A percentile compares a stretch with the other conserved stretches of the same genome.
Evolutionary conservation across 2,329 filamentous ascomycete genomes (phyloP).

Genomic region (Botrytis squamosa): DNA sequence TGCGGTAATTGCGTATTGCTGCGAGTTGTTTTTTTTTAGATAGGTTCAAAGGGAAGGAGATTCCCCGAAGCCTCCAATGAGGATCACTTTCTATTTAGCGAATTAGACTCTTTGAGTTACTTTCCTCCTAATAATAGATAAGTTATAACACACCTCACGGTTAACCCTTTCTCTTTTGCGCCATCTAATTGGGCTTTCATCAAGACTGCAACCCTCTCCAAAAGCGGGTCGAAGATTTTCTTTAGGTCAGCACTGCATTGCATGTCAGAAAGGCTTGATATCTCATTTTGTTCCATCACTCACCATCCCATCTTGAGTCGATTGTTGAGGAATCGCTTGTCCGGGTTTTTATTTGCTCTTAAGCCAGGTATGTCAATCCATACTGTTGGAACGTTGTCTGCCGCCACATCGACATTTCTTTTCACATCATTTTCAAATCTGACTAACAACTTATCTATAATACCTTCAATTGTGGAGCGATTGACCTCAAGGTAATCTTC

Average conservation of each 20-base stretch:
- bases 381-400: not conserved
- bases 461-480: no score
- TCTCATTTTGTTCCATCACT: not conserved
- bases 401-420: not conserved
- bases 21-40: not conserved
- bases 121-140: not conserved
- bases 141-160: not conserved
- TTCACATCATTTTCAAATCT: not conserved
- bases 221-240: not conserved
- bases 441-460: no score
- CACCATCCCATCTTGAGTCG: not conserved
- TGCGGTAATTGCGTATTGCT: not conserved
- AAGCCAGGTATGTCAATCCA: not conserved
- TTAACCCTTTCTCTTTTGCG: not conserved
- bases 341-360: not conserved
- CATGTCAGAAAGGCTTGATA: not conserved
- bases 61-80: not conserved
- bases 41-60: not conserved
- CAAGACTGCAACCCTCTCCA: not conserved
- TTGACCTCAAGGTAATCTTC: no score
- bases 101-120: not conserved
- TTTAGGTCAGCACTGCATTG: not conserved
- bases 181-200: not conserved
- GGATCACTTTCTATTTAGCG: not conserved
- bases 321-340: not conserved